Base-by-base conservation (phyloP, 805 yeast genomes). In the Metschnikowia colocasiae region DNA sequence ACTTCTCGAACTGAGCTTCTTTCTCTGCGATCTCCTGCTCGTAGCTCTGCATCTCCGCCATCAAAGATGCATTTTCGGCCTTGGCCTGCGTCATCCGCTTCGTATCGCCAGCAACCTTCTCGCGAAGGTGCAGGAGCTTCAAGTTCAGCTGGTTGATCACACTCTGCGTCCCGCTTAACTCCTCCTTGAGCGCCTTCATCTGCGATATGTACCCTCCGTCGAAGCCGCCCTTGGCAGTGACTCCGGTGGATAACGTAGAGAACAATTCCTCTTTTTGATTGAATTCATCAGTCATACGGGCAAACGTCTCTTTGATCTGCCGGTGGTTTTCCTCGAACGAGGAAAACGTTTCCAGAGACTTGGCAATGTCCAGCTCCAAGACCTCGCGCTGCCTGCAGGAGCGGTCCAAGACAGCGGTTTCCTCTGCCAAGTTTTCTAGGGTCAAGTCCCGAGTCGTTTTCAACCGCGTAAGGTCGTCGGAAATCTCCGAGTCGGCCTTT, bases 211-310 rank as follows among this genome's bases (percentile, higher is more conserved):
- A 91, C 7, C 97, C 97, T 29, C 86, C 83, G 57, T 83, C 85
- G 0, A 82, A 75, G 30, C 71, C 74, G 46, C 95, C 96, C 49
- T 80, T 82, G 0, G 95, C 80, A 0, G 96, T 86, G n/a, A 91
- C 82, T 57, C 97, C 97, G 0, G 96, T 88, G 0, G 90, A 82
- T 34, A 91, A 71, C 0, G 95, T 83, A 0, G 94, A 85, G 8
- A 88, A 67, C 9, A 91, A 72, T 51, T 91, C 97, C 57, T 87
- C 92, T 55, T 86, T 87, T 49, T 72, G 75, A 29, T 72, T 69
- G 40, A 77, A 72, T 12, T 73, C 72, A 4, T 67, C 70, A 50
- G 80, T 82, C 46, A 81, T 53, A 0, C 61, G 59, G 2, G 64
- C 68, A 19, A 85, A 67, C n/a, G 66, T 59, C 1, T 58, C 60